Evolutionary conservation across 2,329 filamentous ascomycete genomes (phyloP).

Genomic region (Pleochaeta shiraiana): DNA sequence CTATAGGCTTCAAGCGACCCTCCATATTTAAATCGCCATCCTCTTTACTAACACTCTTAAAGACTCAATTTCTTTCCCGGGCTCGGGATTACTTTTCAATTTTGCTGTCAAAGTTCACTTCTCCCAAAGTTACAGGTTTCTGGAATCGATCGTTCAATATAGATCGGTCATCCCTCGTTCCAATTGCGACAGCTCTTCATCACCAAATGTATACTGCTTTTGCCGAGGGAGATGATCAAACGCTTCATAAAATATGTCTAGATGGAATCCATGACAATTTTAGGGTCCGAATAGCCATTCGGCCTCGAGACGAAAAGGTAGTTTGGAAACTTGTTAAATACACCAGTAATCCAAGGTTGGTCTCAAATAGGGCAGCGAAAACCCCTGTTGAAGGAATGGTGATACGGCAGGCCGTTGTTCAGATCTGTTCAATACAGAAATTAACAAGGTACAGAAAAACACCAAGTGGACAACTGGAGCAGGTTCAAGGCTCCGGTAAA

Average conservation of each 20-base stretch:
- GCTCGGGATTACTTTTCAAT: constrained; percentile 12
- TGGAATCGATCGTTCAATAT: constrained; percentile 21
- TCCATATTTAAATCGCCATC: constrained; percentile 14
- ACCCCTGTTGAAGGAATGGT: constrained; percentile 24
- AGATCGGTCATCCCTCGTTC: constrained; percentile 22
- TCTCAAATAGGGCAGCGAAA: constrained; percentile 30
- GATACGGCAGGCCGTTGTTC: constrained; percentile 38
- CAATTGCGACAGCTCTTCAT: constrained; percentile 37
- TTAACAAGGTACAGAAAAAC: constrained; percentile 20
- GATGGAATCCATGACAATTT: constrained; percentile 30
- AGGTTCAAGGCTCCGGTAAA: constrained; percentile 26
- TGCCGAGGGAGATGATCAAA: constrained; percentile 31
- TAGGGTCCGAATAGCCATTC: constrained; percentile 28
- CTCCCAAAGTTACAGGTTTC: constrained; percentile 9
- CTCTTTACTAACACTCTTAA: constrained; percentile 15
- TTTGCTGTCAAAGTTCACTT: constrained; percentile 13
- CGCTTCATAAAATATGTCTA: constrained; percentile 31
- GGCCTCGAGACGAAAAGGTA: constrained; percentile 24
- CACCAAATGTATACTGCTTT: constrained; percentile 37
- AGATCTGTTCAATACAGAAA: constrained; percentile 33
- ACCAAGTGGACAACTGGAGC: constrained; percentile 19
- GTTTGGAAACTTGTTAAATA: constrained; percentile 34
- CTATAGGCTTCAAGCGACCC: constrained; percentile 16
- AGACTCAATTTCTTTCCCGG: constrained; percentile 10
- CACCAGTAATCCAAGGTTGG: constrained; percentile 18